Evolutionary conservation across 2,329 filamentous ascomycete species (phyloP).

Genomic region (Bipolaris sorokiniana): DNA sequence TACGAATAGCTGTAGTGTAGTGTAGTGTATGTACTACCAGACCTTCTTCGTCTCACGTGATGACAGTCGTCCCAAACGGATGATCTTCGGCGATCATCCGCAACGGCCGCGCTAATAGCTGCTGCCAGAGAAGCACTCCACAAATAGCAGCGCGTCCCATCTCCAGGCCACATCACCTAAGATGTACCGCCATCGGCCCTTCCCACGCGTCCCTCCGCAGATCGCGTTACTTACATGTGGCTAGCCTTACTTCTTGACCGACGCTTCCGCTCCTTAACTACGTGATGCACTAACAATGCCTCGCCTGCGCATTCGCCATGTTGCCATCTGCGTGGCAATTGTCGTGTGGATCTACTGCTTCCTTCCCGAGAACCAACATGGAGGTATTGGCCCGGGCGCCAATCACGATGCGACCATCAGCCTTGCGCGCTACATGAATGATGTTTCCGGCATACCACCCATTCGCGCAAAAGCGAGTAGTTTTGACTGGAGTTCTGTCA

Average conservation of each 20-base stretch:
- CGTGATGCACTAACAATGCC: conserved; percentile 28
- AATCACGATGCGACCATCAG: conserved; percentile 26
- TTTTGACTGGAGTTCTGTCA: conserved; percentile 42
- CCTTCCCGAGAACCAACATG: conserved; percentile 23
- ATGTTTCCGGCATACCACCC: conserved; percentile 25
- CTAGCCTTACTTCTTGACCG: neutral
- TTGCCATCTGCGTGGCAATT: conserved; percentile 32
- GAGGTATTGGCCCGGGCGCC: neutral
- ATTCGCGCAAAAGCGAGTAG: conserved; percentile 36
- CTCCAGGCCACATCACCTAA: conserved; percentile 18
- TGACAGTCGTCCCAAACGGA: neutral
- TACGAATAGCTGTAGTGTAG: too few relatives aligned
- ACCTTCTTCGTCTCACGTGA: neutral
- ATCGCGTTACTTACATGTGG: conserved; percentile 4
- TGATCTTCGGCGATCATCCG: neutral
- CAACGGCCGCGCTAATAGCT: neutral
- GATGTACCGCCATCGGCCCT: conserved; percentile 9
- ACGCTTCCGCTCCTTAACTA: conserved; percentile 4
- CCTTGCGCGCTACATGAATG: conserved; percentile 45
- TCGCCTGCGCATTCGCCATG: conserved; percentile 38
- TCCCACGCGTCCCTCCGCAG: neutral
- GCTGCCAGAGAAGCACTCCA: neutral
- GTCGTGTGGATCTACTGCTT: conserved; percentile 38
- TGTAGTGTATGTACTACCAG: too few relatives aligned
- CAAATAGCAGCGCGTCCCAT: neutral